Evolutionary conservation across 176 grass and related monocot genomes (phyloP), one percentile per base, ranked within the genome.

Genomic region (Dendrocalamus sinicus): DNA sequence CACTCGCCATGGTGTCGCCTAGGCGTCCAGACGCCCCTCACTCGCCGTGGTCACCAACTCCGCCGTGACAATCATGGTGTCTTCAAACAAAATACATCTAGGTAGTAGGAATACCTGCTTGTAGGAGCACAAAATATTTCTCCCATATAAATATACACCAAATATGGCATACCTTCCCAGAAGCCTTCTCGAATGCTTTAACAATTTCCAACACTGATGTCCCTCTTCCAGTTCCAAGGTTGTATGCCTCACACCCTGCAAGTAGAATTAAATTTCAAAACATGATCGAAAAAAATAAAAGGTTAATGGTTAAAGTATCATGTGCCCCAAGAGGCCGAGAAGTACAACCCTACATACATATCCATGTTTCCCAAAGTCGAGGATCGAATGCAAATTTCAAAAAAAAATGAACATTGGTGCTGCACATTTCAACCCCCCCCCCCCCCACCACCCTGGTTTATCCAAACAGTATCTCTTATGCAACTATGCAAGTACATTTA

Each of bases 171-270:
- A 98, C 96, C 93, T 96, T 99, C 75, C 92, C 96, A 61, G 92
- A 96, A 91, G 90, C 90, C 84, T 92, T 96, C 85, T 96, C 96
- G 55, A 99, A 99, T 88, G 94, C 94, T 85, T 88, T 86, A 67
- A 99, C 96, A 85, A 99, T 99, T 83, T 99, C 94, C 84, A 99
- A 77, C 20, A 99, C 96, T 28, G 96, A 94, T 61, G 96, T 99
- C 61, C 96, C 96, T 63, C 91, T 96, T 85, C 96, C 96, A 24
- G 92, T 90, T 74, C 96, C 96, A 65, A 99, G 88, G 67, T 99
- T 99, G 45, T 92, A 97, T 24, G 86, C 95, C 82, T 94, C 95
- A 77, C 95, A 97, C 12, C 95, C 95, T 97, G 81, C 59, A 86
- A 83, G 26, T 81, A 59, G 52, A 83, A 51, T 37, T 58, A 72